Evolutionary conservation across 768 basidiomycete genomes (phyloP), one percentile per base, ranked within the genome.

Genomic region (Cyathus striatus): DNA sequence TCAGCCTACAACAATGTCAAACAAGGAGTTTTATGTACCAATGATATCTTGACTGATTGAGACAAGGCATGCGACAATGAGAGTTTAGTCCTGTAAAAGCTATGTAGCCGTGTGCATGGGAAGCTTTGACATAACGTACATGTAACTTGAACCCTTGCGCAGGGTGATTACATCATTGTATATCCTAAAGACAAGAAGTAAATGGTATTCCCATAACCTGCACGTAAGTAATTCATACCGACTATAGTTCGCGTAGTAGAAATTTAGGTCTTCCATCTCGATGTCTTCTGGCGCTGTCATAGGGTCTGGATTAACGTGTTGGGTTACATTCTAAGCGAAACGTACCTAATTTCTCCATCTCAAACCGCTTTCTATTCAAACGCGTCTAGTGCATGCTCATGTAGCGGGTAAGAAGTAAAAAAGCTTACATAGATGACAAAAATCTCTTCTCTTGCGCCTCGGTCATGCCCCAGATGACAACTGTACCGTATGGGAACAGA

Each of bases 381-480:
- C 38, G 48, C 49, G 25, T 51, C 51, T 47, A 45, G 47, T 17
- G 48, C n/a, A n/a, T 39, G 45, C 9, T 17, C 32, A 44, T 23
- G 24, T 26, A 41, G 16, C 26, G 27, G 38, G 40, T 33, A 41
- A 23, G 39, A 36, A 20, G 6, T 4, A 24, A 38, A 35, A 27
- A 38, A 22, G 70, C 89, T 64, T 55, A 94, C 94, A 97, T 76
- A 17, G 92, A 93, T 21, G 86, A 81, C 48, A 97, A 65, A 55
- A 97, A 92, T 6, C 92, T 74, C 60, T 79, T 87, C 68, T 97
- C 94, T 56, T 96, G 90, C 4, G 80, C 70, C 59, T 96, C 91
- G 27, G 89, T 85, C 93, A 97, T 96, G 20, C 94, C 94, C 94
- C 94, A 97, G 40, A 95, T 89, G 20, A 97, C 94, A 21, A 95